Percentiles rank a stretch among this genome's conserved stretches.
Conservation (phyloP, 1,284 basidiomycete species). For the Baeospora myosura region DNA sequence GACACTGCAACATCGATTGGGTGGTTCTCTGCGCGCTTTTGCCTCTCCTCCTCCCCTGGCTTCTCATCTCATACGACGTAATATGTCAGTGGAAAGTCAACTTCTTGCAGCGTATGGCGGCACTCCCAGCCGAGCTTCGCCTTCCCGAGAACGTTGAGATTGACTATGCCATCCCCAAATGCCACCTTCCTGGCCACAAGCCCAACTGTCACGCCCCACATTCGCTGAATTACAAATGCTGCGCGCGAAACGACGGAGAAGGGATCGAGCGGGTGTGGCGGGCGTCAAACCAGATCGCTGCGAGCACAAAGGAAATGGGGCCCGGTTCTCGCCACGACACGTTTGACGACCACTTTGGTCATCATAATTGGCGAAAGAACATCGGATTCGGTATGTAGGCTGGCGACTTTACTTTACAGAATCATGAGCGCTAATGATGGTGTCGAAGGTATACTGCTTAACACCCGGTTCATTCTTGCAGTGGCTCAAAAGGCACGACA, state of each 20-base stretch:
- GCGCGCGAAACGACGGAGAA: slow-evolving; percentile 20
- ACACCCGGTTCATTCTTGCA: no score
- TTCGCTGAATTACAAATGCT: background rate
- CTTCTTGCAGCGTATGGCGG: background rate
- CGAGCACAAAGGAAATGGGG: slow-evolving; percentile 21
- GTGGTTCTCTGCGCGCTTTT: no score
- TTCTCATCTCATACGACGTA: slow-evolving; percentile 1
- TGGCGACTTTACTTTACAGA: background rate
- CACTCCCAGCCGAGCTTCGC: background rate
- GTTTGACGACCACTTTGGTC: slow-evolving; percentile 21
- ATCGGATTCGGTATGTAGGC: slow-evolving; percentile 10
- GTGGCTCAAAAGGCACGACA: no score
- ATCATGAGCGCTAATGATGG: no score
- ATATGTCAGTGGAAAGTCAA: background rate
- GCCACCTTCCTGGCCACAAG: background rate
- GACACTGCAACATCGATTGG: no score
- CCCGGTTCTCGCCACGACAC: slow-evolving; percentile 19
- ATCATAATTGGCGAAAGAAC: slow-evolving; percentile 24
- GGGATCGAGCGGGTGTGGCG: slow-evolving; percentile 20
- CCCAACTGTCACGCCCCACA: background rate
- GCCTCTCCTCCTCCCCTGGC: background rate
- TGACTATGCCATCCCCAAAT: background rate
- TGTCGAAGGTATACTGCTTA: no score
- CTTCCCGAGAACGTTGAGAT: background rate
- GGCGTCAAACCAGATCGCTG: slow-evolving; percentile 6